phyloP scores from a whole-genome alignment of 805 yeast genomes.

The Schwanniomyces occidentalis region DNA sequence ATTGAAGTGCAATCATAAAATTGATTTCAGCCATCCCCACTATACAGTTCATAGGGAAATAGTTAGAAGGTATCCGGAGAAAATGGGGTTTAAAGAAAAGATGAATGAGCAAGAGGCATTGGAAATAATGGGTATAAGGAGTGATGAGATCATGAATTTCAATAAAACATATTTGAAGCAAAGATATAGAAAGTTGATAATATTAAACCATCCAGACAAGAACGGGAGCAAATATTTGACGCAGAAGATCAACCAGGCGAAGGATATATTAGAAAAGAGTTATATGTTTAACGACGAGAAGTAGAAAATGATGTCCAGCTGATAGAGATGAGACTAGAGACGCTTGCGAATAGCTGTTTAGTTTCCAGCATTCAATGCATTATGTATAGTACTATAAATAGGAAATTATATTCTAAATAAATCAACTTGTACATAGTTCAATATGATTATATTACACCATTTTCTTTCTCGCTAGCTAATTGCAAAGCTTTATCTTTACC shows the following conservation, averaged over 20 bases:
- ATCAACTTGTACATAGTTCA: conserved; percentile 1
- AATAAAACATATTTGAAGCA: conserved; percentile 32
- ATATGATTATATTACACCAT: conserved; percentile 1
- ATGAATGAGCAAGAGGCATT: conserved; percentile 49
- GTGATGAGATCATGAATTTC: conserved; percentile 39
- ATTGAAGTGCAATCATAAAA: conserved; percentile 11
- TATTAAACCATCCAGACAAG: conserved; percentile 44
- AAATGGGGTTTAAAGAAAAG: conserved; percentile 31
- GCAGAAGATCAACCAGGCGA: conserved; percentile 46
- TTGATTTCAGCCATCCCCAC: conserved; percentile 14
- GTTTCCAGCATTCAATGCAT: neutral
- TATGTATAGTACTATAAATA: neutral
- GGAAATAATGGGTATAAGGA: conserved; percentile 40
- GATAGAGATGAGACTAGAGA: too few species aligned
- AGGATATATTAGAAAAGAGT: conserved; percentile 40
- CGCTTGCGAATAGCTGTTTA: too few species aligned
- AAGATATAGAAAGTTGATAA: conserved; percentile 40
- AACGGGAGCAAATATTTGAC: conserved; percentile 40
- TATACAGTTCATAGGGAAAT: conserved; percentile 13
- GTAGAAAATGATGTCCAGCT: too few species aligned
- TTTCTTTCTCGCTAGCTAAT: conserved; percentile 3
- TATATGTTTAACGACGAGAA: conserved; percentile 27
- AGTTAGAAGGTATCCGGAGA: conserved; percentile 26
- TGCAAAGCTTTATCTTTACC: conserved; percentile 41
- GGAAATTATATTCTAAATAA: neutral